Evolutionary conservation across 2,329 filamentous ascomycete genomes (phyloP).

Genomic region (Ceratocystis colombiana): DNA sequence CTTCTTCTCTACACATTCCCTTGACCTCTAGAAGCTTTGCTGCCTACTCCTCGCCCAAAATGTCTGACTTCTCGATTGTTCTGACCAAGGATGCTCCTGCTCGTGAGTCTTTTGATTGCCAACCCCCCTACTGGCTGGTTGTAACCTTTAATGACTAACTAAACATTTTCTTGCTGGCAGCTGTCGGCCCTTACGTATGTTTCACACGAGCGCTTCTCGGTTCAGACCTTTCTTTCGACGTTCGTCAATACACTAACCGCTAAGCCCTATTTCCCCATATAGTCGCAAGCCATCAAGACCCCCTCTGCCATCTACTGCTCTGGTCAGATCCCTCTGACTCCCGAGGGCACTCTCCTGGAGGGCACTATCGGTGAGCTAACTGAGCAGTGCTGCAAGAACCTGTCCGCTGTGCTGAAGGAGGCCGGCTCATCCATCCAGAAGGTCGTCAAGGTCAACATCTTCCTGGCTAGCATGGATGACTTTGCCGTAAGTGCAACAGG

Average conservation of each 20-base stretch:
- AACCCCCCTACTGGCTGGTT: too few relatives aligned
- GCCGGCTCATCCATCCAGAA: constrained; percentile 68
- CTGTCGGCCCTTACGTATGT: constrained; percentile 54
- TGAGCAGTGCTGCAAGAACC: constrained; percentile 58
- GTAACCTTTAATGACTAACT: background rate
- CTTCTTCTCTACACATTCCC: background rate
- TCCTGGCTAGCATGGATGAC: constrained; percentile 82
- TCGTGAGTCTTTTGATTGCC: constrained; percentile 37
- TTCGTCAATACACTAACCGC: background rate
- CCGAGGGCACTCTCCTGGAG: constrained; percentile 46
- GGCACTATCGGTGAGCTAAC: constrained; percentile 55
- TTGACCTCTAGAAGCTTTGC: constrained; percentile 17
- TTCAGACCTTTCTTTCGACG: too few relatives aligned
- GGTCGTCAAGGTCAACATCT: constrained; percentile 87
- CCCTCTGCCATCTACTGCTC: constrained; percentile 56
- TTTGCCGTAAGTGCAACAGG: constrained; percentile 49
- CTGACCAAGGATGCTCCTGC: constrained; percentile 51
- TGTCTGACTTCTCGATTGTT: constrained; percentile 33
- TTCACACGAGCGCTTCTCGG: too few relatives aligned
- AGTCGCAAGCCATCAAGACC: constrained; percentile 60
- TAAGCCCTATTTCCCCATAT: constrained; percentile 20
- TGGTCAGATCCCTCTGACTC: constrained; percentile 60
- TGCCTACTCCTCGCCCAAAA: constrained; percentile 17
- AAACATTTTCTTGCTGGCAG: constrained; percentile 32
- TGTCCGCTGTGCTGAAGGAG: constrained; percentile 71